Evolutionary conservation across 2,329 filamentous ascomycete species (phyloP), one percentile per base, ranked within the genome.

Genomic region (Aspergillus ruber): DNA sequence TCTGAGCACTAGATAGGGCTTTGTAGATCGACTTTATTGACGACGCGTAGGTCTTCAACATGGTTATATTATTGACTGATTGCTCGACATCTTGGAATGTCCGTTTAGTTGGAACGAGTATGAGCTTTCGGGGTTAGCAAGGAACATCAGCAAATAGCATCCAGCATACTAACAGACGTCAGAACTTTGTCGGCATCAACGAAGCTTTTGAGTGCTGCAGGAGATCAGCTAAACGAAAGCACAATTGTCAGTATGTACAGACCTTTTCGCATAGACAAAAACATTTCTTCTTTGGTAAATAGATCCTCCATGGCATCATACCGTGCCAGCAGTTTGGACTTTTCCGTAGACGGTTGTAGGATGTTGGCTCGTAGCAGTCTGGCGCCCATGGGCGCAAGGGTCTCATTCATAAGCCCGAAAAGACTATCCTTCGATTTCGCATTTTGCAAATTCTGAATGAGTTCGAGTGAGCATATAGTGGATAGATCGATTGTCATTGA

Each of bases 401-500:
- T 95, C 54, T 89, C 78, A 58, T 97, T 94, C 41, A 98, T 70
- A 0, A 97, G 67, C 0, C 90, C 90, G 53, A 90, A 91, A 0
- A 98, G 73, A 54, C 85, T 91, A 35, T 91, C 82, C 53, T 83
- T 88, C 0, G 90, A 95, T 55, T 86, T 90, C 0, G 82, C 61
- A 56, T 85, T 83, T 10, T 87, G 83, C 0, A 90, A 63, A 55
- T 96, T 98, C 59, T 95, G 89, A 21, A 97, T 86, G 5, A 98
- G 77, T 64, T 98, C 93, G 3, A 98, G 74, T 0, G 89, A 89
- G 33, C 84, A 79, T 23, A 96, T 88, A 0, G 90, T 95, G 0
- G 88, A 85, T 2, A 93, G 77, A 59, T 96, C 91, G 57, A 97
- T 94, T 80, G 95, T 88, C 90, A 97, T 95, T 0, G 89, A 88